Evolutionary conservation across 2,329 filamentous ascomycete species (phyloP).

Genomic region (Aspergillus felis): DNA sequence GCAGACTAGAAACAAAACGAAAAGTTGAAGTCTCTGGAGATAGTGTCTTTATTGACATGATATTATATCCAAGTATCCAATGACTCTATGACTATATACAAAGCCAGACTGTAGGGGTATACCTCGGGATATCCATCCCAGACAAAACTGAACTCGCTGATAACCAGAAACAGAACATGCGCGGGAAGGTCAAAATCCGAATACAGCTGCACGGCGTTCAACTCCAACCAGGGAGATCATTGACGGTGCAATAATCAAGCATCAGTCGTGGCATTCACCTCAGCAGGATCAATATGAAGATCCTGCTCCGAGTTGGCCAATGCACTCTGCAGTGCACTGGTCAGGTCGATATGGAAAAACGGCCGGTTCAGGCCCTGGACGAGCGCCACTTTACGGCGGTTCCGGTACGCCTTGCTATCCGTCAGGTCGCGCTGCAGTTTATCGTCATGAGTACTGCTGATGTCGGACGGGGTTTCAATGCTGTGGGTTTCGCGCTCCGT

Average conservation of each 20-base stretch:
- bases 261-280: neutral
- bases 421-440: slow-evolving; percentile 45
- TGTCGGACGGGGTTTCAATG: slow-evolving; percentile 26
- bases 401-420: slow-evolving; percentile 46
- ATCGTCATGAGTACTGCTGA: slow-evolving; percentile 28
- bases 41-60: neutral
- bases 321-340: slow-evolving; percentile 81
- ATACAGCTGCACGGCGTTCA: neutral
- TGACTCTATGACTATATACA: slow-evolving; percentile 1
- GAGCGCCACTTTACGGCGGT: slow-evolving; percentile 51
- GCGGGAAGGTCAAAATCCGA: neutral
- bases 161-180: neutral
- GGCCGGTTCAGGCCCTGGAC: slow-evolving; percentile 86
- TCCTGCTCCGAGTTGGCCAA: slow-evolving; percentile 63
- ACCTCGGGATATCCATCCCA: neutral
- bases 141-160: neutral
- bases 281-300: slow-evolving; percentile 1
- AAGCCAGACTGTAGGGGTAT: neutral
- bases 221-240: slow-evolving; percentile 3
- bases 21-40: no score
- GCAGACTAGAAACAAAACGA: neutral
- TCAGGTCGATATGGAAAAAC: slow-evolving; percentile 90
- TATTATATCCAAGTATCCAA: neutral
- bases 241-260: neutral
- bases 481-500: slow-evolving; percentile 30